Evolutionary conservation across 2,329 filamentous ascomycete genomes (phyloP), one percentile per base, ranked within the genome.

Genomic region (Pestalotiopsis sp.): DNA sequence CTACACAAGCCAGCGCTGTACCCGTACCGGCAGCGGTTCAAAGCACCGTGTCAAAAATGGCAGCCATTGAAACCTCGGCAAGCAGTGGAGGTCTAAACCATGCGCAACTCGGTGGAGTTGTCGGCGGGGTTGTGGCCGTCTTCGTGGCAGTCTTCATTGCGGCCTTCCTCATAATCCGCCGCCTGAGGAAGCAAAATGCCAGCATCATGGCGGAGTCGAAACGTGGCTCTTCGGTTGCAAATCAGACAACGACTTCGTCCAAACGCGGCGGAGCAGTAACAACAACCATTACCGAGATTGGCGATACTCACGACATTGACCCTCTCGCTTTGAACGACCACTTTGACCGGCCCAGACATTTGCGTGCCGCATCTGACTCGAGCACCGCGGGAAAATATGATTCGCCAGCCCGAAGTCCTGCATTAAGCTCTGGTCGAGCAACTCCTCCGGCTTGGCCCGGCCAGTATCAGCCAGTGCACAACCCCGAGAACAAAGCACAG

Each of bases 101-200:
- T 0, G 80, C 76, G 1, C 79, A 83, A 31, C 77, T 90, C 2
- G 87, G 84, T 2, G 88, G 87, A 2, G 87, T 89, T 25, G 81
- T 89, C 41, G 85, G 82, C 2, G 87, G 85, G 1, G 83, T 83
- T 13, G 78, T 86, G 2, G 81, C 80, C 0, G 74, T 89, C 12
- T 77, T 90, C 2, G 67, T 86, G 1, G 78, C 84, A 31, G 80
- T 89, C 12, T 52, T 89, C 5, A 77, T 81, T 2, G 82, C 82
- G 0, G 80, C 86, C 2, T 84, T 80, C 69, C 77, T 87, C 63
- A 83, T 89, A 61, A 80, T 89, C 60, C 81, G 84, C 1, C 83
- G 83, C 11, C 80, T 89, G 17, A 86, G 82, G 68, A 81, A 78
- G 57, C 31, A 36, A 36, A 82, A 85, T 6, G 79, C 83, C 7